Base-by-base conservation (phyloP, 495 filamentous ascomycete species). In the Trypethelium eluteriae region DNA sequence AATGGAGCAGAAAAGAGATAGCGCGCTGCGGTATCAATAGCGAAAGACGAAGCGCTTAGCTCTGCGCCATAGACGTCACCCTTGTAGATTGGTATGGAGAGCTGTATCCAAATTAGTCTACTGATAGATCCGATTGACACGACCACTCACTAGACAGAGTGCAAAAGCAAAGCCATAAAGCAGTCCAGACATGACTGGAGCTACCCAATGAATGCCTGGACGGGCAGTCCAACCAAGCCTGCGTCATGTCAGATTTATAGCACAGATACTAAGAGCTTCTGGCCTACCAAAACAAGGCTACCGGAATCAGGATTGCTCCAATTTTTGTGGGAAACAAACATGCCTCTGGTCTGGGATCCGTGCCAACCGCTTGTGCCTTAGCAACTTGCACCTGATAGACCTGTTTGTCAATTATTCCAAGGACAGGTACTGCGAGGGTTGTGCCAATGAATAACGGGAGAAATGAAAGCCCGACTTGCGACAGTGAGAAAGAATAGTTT, bases 1-100 rank as follows among this genome's bases (percentile, higher is more conserved):
- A 90, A 91, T 2, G 79, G 83, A n/a, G 84, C 83, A 0, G 82
- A 86, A 18, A 88, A 69, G 0, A 76, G 71, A 69, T 91, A 91
- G 39, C 89, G 78, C 0, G 86, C 75, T 38, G 91, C 74, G 18
- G 86, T 84, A 63, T 88, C 87, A 2, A 86, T 85, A 5, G 84
- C 85, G 32, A 83, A 72, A 4, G 87, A 86, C 47, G 81, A 84
- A 0, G 88, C 87, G 18, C 32, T 10, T 0, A 59, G 32, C 53
- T 59, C 32, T 59, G 53, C 3, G 7, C 53, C 53, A 32, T 59
- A 59, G 6, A 59, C 53, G 7, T 59, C 53, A 32, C 53, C 53
- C 53, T 59, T 59, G 18, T 59, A 59, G 7, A 59, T 59, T 35
- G 53, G 53, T n/a, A 59, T 59, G 53, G 53, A 59, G 11, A 59